A percentile compares a stretch with the other conserved stretches of the same genome.
phyloP scores from a whole-genome alignment of 164 flowering plant species.

The Warburgia ugandensis region DNA sequence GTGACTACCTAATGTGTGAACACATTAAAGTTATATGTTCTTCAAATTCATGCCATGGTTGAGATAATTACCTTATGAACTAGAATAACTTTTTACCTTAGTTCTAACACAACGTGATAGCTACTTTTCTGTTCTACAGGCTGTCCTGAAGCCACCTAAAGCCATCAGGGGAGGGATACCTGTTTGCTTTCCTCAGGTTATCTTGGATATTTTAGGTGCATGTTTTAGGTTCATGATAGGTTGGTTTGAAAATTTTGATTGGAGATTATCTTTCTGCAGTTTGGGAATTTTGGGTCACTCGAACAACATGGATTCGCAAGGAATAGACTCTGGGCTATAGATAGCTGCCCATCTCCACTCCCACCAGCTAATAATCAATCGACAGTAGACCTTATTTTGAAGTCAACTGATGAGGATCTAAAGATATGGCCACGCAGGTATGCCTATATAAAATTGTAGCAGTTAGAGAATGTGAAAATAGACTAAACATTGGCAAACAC shows the following conservation, averaged over 20 bases:
- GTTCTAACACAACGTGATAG: neutral
- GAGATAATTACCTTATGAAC: too few species aligned
- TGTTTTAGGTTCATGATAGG: too few species aligned
- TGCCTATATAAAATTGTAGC: conserved; percentile 4
- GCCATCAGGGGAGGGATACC: conserved; percentile 80
- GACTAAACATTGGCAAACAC: too few species aligned
- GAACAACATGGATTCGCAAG: conserved; percentile 81
- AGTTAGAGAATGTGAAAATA: too few species aligned
- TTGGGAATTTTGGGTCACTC: conserved; percentile 59
- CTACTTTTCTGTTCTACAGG: conserved; percentile 29
- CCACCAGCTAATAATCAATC: conserved; percentile 49
- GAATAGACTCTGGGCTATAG: conserved; percentile 64
- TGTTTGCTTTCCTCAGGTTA: conserved; percentile 82
- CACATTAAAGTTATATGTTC: too few species aligned
- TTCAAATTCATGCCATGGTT: too few species aligned
- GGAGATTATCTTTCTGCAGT: conserved; percentile 28
- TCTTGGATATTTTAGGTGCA: too few species aligned
- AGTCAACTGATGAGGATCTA: conserved; percentile 62
- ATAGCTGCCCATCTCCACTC: conserved; percentile 49
- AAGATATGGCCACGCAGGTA: conserved; percentile 80
- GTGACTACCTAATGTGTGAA: too few species aligned
- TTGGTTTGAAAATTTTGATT: neutral
- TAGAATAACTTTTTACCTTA: too few species aligned
- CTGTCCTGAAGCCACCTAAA: conserved; percentile 57
- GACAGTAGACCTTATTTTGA: conserved; percentile 67